A percentile compares a stretch with the other conserved stretches of the same genome.
Evolutionary conservation across 2,329 filamentous ascomycete genomes (phyloP).

Genomic region (Phialemoniopsis sp.): DNA sequence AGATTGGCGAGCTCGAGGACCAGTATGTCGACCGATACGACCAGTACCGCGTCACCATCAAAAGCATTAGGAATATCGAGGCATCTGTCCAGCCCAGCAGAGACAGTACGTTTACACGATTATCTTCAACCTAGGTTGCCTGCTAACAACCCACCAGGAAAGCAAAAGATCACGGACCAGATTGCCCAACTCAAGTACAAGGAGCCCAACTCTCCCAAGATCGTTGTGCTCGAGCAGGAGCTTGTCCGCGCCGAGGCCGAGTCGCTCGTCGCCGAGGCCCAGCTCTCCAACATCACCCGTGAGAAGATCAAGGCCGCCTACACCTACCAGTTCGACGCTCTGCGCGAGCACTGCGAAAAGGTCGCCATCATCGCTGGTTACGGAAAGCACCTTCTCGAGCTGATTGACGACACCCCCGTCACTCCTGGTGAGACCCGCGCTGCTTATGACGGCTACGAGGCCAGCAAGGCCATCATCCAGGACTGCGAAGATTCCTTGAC

Average conservation of each 20-base stretch:
- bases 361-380: conserved; percentile 96
- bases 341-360: conserved; percentile 97
- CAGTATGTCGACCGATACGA: conserved; percentile 99
- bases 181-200: conserved; percentile 99
- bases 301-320: conserved; percentile 99
- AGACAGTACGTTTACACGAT: conserved; percentile 66
- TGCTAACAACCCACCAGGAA: conserved; percentile 52
- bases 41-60: conserved; percentile 98
- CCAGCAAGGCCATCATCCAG: conserved; percentile 97
- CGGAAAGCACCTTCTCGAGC: conserved; percentile 95
- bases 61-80: conserved; percentile 99
- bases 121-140: neutral
- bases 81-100: conserved; percentile 96
- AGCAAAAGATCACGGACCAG: conserved; percentile 98
- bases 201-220: conserved; percentile 96
- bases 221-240: conserved; percentile 97
- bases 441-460: conserved; percentile 97
- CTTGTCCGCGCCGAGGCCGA: conserved; percentile 97
- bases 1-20: conserved; percentile 97
- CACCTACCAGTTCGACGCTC: conserved; percentile 95
- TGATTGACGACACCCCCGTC: conserved; percentile 94
- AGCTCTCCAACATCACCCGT: conserved; percentile 98
- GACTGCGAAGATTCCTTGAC: conserved; percentile 97
- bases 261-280: conserved; percentile 96
- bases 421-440: conserved; percentile 94